Base-by-base conservation (phyloP, 2,329 filamentous ascomycete species). In the Leptographium lundbergii region DNA sequence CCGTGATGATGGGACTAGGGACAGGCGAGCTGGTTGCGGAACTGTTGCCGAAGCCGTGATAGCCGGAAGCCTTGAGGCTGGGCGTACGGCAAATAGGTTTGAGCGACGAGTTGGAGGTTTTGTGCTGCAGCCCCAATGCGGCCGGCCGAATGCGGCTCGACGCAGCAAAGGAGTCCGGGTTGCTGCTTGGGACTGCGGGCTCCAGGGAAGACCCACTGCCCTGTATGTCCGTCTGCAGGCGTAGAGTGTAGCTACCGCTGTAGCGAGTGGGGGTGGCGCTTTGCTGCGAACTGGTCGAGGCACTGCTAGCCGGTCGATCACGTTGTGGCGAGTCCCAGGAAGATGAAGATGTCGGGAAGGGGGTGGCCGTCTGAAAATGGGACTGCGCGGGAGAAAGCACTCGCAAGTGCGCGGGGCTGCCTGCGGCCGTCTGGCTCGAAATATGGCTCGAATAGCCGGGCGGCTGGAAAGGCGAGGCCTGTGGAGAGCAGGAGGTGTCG, bases 1-100 rank as follows among this genome's bases (percentile, higher is more conserved):
- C 87, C 61, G 84, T 80, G 58, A 91, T 81, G 63, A 88, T 81
- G 4, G 88, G 88, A 59, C 87, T 91, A 7, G 87, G 81, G n/a
- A 87, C 77, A 34, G 79, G 75, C 4, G 87, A 90, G 66, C 81
- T 86, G 14, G 86, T 78, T 1, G 83, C 76, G 45, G 81, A 84
- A 19, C 71, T 68, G 32, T 75, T 69, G 50, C 78, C 75, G 39
- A 82, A 73, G 61, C 74, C 74, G 66, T 74, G 76, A 52, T 74
- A 70, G 22, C 82, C 70, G 54, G 64, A 60, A 52, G 79, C 75
- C 66, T 84, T 84, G 61, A 85, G 69, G 67, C 82, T 86, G 3
- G 82, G 82, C 0, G 82, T 85, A 64, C 82, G 75, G 25, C 80
- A 80, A 22, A 84, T 67, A 6, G 78, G 77, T 54, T 71, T 72